Evolutionary conservation across 108 stramenopile species (phyloP).

Genomic region (Skeletonema tropicum): DNA sequence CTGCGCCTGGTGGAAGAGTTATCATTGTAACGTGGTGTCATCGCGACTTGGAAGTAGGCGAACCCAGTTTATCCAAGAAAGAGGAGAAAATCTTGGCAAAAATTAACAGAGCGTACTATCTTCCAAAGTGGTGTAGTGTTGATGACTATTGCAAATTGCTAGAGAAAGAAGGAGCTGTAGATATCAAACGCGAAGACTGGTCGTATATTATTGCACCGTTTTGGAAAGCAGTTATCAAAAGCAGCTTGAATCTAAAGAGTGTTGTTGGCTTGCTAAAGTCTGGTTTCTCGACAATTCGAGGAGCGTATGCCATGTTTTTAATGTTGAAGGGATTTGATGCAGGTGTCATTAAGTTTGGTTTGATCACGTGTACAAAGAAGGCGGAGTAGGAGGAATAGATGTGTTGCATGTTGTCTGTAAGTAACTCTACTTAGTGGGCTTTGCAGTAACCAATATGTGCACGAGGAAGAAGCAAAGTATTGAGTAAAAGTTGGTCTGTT

Average conservation of each 20-base stretch:
- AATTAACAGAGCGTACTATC: constrained; percentile 92
- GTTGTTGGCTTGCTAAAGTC: constrained; percentile 75
- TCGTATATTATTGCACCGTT: constrained; percentile 92
- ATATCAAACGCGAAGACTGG: constrained; percentile 87
- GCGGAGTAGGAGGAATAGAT: constrained; percentile 11
- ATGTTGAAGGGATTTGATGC: constrained; percentile 85
- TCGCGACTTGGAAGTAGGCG: constrained; percentile 84
- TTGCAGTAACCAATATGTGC: no score
- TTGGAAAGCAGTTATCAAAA: constrained; percentile 94
- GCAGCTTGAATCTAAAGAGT: constrained; percentile 73
- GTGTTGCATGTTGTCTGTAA: not conserved
- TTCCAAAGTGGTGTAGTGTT: constrained; percentile 90
- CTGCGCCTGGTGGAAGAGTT: constrained; percentile 80
- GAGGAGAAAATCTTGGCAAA: constrained; percentile 77
- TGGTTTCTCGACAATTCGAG: constrained; percentile 79
- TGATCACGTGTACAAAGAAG: constrained; percentile 83
- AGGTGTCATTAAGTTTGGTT: constrained; percentile 90
- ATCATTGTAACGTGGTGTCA: constrained; percentile 96
- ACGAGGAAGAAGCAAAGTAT: no score
- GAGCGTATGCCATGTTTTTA: constrained; percentile 88
- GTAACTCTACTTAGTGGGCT: no score
- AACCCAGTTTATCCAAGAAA: constrained; percentile 67
- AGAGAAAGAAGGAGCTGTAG: constrained; percentile 66
- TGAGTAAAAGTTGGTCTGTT: no score
- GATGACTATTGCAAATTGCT: constrained; percentile 79